These are phyloP conservation scores for Cynara cardunculus DNA, from an alignment of 129 eudicot species.

Conservation along the genomic window DNA sequence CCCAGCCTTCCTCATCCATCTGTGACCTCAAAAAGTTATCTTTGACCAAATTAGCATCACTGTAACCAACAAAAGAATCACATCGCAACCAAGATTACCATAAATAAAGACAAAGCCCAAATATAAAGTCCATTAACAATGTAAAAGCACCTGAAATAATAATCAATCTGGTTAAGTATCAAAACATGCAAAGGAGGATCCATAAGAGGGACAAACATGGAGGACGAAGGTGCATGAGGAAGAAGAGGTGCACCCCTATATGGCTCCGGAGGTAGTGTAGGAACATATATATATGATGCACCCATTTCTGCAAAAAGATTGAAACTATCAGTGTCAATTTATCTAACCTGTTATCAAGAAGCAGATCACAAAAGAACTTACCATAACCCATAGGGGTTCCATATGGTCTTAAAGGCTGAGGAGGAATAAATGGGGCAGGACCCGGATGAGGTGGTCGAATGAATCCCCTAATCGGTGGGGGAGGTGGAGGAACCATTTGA, in stretches of 20 bases:
- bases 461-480: conserved; percentile 38
- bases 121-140: not conserved
- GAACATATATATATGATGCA: conserved; percentile 40
- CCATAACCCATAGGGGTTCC: conserved; percentile 61
- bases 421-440: conserved; percentile 40
- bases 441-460: conserved; percentile 46
- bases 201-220: conserved; percentile 31
- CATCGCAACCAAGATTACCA: not conserved
- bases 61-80: conserved; percentile 28
- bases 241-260: conserved; percentile 36
- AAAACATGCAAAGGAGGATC: conserved; percentile 33
- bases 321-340: conserved; percentile 4
- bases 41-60: conserved; percentile 68
- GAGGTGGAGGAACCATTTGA: conserved; percentile 56
- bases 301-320: conserved; percentile 40
- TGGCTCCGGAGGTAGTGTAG: conserved; percentile 43
- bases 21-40: conserved; percentile 59
- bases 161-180: conserved; percentile 64
- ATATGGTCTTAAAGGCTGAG: conserved; percentile 41
- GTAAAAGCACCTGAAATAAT: conserved; percentile 62
- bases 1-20: conserved; percentile 88
- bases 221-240: conserved; percentile 30
- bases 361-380: conserved; percentile 13
- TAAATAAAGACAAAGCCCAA: not conserved
- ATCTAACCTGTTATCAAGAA: not conserved